phyloP scores from a whole-genome alignment of 306 rosid species.

The Corylus americana region DNA sequence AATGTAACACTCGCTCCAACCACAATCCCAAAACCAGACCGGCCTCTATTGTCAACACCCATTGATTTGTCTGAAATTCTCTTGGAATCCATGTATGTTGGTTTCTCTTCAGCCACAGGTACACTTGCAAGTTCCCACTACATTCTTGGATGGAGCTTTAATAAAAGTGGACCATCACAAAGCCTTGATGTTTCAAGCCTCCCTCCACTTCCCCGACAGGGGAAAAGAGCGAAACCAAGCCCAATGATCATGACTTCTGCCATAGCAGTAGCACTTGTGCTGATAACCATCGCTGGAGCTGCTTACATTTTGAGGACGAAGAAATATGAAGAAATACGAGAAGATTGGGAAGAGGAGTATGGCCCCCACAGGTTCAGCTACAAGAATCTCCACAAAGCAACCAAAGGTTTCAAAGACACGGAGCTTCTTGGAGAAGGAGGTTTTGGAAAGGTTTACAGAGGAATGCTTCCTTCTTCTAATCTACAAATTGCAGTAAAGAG shows the following conservation, averaged over 20 bases:
- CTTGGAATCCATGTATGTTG: slow-evolving; percentile 37
- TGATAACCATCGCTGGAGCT: neutral
- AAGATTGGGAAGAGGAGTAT: slow-evolving; percentile 42
- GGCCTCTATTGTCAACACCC: slow-evolving; percentile 24
- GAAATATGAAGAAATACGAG: slow-evolving; percentile 29
- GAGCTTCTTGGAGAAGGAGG: slow-evolving; percentile 44
- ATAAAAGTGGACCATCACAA: slow-evolving; percentile 30
- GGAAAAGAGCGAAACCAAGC: neutral
- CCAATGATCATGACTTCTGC: neutral
- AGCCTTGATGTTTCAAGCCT: slow-evolving; percentile 8
- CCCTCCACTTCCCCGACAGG: slow-evolving; percentile 6
- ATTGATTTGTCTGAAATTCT: neutral
- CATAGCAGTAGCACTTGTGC: neutral
- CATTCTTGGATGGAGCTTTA: slow-evolving; percentile 44
- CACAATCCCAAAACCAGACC: slow-evolving; percentile 14
- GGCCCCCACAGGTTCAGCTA: slow-evolving; percentile 41
- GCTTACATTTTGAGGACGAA: slow-evolving; percentile 17
- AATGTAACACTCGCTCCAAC: slow-evolving; percentile 30
- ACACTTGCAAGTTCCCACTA: slow-evolving; percentile 10
- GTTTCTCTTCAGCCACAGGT: slow-evolving; percentile 40
- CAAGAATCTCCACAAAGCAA: slow-evolving; percentile 28
- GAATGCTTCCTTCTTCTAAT: slow-evolving; percentile 23
- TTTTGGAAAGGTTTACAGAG: slow-evolving; percentile 44
- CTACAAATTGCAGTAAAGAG: slow-evolving; percentile 38
- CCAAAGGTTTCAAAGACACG: slow-evolving; percentile 35